Base-by-base conservation (phyloP, 2,329 filamentous ascomycete genomes). In the Colletotrichum godetiae region DNA sequence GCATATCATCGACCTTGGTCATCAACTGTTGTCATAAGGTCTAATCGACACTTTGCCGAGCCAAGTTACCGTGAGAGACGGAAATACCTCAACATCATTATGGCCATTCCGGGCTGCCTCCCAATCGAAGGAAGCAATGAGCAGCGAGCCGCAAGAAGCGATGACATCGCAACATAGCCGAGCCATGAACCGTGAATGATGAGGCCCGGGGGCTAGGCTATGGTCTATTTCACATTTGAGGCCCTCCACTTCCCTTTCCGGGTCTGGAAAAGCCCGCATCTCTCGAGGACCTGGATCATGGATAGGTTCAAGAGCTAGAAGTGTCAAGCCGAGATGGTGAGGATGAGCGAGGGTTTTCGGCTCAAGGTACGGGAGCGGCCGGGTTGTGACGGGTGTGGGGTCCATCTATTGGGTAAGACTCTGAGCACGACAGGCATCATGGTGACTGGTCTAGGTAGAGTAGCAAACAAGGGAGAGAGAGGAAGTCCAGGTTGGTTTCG, bases 361-460 rank as follows among this genome's bases (percentile, higher is more conserved):
- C 31, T 15, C 42, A 72, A 22, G 31, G 59, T 27, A 19, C 70
- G 70, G 70, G 67, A 70, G 66, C 55, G 46, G 64, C 70, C 70
- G 70, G 70, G 60, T 53, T 65, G 60, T 29, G 49, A 24, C 1
- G 42, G 42, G 42, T 19, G 19, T 22, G 42, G 42, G 19, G 42
- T 42, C 42, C 19, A 5, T n/a, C 42, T 8, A 49, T 56, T 55
- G 46, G 29, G 60, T 65, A 60, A 67, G 60, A 56, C 33, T 10
- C 27, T 19, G 46, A 70, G 8, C n/a, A n/a, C 8, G 58, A 29
- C 19, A 22, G 52, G 42, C 27, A 49, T 19, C 10, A 33, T 6
- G 42, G 35, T 19, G 13, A 60, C 58, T 15, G 33, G 57, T 10
- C 15, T 10, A 56, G 29, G 8, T 42, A 19, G 37, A 42, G 8